A percentile compares a stretch with the other conserved stretches of the same genome.
Evolutionary conservation across 1,284 basidiomycete genomes (phyloP).

Genomic region (Apiotrichum veenhuisii): DNA sequence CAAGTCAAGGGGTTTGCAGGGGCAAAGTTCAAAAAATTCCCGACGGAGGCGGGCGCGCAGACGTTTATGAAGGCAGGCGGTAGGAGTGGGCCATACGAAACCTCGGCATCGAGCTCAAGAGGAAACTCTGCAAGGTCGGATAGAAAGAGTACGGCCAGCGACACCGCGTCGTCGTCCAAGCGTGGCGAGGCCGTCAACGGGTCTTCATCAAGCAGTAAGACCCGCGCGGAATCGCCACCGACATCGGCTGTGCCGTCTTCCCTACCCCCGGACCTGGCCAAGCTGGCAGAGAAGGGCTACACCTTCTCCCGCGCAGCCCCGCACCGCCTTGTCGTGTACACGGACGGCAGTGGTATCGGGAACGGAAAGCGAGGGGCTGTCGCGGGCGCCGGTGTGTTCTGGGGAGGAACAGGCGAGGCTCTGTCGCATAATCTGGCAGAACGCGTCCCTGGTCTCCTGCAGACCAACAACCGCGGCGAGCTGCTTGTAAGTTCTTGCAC

Average conservation of each 20-base stretch:
- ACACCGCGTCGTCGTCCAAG: background rate
- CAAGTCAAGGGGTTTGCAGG: constrained; percentile 42
- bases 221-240: background rate
- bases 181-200: background rate
- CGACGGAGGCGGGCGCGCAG: constrained; percentile 27
- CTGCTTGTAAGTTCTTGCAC: constrained; percentile 45
- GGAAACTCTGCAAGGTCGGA: no score
- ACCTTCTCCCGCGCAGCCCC: constrained; percentile 22
- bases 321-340: constrained; percentile 43
- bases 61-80: constrained; percentile 21
- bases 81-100: background rate
- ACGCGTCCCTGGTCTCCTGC: constrained; percentile 42
- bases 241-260: constrained; percentile 2
- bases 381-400: constrained; percentile 49
- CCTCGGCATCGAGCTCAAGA: background rate
- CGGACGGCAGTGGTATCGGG: constrained; percentile 42
- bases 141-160: background rate
- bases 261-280: constrained; percentile 18
- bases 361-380: constrained; percentile 41
- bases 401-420: constrained; percentile 37
- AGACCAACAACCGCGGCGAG: constrained; percentile 52
- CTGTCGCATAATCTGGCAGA: constrained; percentile 39
- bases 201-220: background rate
- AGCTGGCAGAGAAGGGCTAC: constrained; percentile 31
- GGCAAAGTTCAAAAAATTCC: constrained; percentile 47